Percentiles rank a stretch among this genome's conserved stretches.
These are phyloP conservation scores for Gentiana dahurica DNA, from an alignment of 257 asterid genomes.

Conservation along the genomic window DNA sequence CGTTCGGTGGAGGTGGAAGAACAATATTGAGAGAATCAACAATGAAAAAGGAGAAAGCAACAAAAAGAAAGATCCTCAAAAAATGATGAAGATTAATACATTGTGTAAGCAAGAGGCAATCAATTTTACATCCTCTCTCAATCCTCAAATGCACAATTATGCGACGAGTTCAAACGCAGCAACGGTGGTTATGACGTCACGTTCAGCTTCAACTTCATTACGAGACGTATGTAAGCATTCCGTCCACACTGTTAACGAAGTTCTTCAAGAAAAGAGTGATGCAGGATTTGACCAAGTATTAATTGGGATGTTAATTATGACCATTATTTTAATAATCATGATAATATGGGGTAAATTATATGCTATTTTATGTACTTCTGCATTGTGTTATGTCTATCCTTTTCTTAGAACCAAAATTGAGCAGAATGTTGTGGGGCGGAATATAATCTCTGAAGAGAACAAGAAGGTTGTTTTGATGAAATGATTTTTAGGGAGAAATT, in stretches of 20 bases:
- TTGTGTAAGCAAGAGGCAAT: slow-evolving; percentile 2
- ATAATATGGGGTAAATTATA: slow-evolving; percentile 28
- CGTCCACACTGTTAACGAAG: background rate
- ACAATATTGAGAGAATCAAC: slow-evolving; percentile 2
- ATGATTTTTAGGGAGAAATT: slow-evolving; percentile 25
- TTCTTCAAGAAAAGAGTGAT: background rate
- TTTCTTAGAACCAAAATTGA: background rate
- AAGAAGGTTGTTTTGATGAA: slow-evolving; percentile 31
- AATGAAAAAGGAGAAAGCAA: slow-evolving; percentile 12
- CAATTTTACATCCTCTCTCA: background rate
- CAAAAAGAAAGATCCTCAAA: slow-evolving; percentile 1
- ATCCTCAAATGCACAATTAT: slow-evolving; percentile 1
- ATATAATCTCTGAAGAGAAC: slow-evolving; percentile 9
- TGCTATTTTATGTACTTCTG: slow-evolving; percentile 33
- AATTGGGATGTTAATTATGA: slow-evolving; percentile 20
- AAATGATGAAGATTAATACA: background rate
- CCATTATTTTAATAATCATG: slow-evolving; percentile 22
- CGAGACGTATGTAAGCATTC: background rate
- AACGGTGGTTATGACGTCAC: background rate
- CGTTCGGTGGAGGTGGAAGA: no score
- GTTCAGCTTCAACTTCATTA: slow-evolving; percentile 16
- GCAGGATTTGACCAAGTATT: slow-evolving; percentile 13
- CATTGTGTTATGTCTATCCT: slow-evolving; percentile 25
- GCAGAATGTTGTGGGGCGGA: background rate
- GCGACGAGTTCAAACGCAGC: background rate